Evolutionary conservation across 129 eudicot species (phyloP).

Genomic region (Ambrosia artemisiifolia): DNA sequence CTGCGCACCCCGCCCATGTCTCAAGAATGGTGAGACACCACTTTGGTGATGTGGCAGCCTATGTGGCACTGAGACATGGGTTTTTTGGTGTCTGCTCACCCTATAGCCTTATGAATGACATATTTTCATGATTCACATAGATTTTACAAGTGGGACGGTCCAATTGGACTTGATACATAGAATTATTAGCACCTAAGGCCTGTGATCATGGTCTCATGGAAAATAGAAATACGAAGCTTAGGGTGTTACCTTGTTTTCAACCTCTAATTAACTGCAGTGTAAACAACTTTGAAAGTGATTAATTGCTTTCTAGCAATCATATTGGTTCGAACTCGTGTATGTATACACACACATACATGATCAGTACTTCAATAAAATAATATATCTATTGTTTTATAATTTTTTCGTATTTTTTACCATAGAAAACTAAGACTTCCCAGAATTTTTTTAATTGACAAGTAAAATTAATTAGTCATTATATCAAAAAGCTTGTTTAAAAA

Average conservation of each 20-base stretch:
- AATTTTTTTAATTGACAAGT: not conserved
- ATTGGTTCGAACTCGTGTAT: not conserved
- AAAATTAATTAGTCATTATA: not conserved
- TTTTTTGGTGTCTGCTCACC: no score
- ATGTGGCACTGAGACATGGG: no score
- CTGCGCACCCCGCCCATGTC: no score
- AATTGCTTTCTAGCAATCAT: not conserved
- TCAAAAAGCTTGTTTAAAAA: no score
- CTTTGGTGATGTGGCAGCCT: no score
- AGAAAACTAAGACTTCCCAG: not conserved
- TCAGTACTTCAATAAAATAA: not conserved
- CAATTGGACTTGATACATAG: not conserved
- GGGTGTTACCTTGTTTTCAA: conserved; percentile 30
- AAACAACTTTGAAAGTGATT: conserved; percentile 38
- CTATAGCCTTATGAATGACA: no score
- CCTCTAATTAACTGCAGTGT: conserved; percentile 14
- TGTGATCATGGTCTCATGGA: conserved; percentile 5
- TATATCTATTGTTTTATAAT: not conserved
- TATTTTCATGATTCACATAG: no score
- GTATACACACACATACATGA: not conserved
- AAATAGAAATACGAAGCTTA: conserved; percentile 5
- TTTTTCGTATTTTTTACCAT: not conserved
- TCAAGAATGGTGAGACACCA: no score
- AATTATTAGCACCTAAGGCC: conserved; percentile 7
- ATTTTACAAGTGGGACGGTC: not conserved